Evolutionary conservation across 768 basidiomycete genomes (phyloP), one percentile per base, ranked within the genome.

Genomic region (Dacryopinax primogenitus): DNA sequence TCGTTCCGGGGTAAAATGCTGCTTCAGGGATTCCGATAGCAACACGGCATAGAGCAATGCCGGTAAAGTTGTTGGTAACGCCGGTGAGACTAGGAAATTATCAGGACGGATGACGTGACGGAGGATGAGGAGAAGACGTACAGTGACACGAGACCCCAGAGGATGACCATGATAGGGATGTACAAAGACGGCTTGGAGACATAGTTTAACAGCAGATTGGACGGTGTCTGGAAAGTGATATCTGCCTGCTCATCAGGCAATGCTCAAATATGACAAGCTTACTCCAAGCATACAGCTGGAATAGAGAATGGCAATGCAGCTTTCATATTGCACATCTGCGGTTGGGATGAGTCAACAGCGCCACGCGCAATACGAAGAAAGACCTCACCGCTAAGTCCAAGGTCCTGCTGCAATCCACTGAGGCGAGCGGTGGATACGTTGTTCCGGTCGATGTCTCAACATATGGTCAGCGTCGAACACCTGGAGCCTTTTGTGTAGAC

Each of bases 1-100:
- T 76, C 28, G 77, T 74, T 3, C 85, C 85, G 11, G 86, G 85
- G 73, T 84, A 86, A 68, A 86, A 86, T 1, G 84, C 84, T 11
- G 84, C 80, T 58, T 58, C 86, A 0, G 85, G 84, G 13, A 87
- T 67, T 3, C 86, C 85, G 35, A 86, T 81, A 70, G 84, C 84
- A 15, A 86, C 69, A n/a, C 86, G 79, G 66, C 83, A 84, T 13
- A 78, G 75, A 18, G 85, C 65, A 26, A 86, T 81, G 0, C 83
- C 84, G 18, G 76, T 70, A 67, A 81, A 84, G 70, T 79, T 80
- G 47, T 76, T 77, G 0, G 85, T 83, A 9, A 58, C 51, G 9
- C 51, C 51, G 18, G 51, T 58, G 26, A 58, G 51, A 30, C 51
- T 58, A 30, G 45, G 26, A 2, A 28, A 58, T 30, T 28, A 4